Evolutionary conservation across 2,329 filamentous ascomycete species (phyloP).

Genomic region (Chalaropsis ovoidea): DNA sequence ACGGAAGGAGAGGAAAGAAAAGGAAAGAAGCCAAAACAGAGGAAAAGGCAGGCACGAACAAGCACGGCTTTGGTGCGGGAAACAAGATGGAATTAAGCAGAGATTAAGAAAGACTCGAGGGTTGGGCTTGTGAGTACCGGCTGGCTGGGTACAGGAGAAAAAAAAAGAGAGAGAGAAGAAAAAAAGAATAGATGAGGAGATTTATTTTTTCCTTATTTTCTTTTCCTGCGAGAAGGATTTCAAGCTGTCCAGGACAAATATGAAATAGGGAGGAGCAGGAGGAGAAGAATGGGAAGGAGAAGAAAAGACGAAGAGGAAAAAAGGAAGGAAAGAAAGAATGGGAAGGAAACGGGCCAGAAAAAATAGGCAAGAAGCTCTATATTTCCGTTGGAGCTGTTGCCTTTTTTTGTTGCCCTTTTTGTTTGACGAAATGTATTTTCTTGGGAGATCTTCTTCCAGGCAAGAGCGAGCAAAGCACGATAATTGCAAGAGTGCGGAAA

Average conservation of each 20-base stretch:
- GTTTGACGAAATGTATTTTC: not conserved
- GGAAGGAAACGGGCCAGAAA: not conserved
- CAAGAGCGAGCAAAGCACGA: not conserved
- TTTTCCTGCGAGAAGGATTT: not conserved
- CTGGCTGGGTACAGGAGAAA: not conserved
- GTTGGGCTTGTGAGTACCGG: not conserved
- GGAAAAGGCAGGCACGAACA: not conserved
- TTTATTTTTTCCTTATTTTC: not conserved
- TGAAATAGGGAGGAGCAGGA: constrained; percentile 3
- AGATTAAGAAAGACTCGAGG: constrained; percentile 4
- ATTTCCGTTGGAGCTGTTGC: not conserved
- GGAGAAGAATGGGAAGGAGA: not conserved
- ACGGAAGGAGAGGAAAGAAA: not conserved
- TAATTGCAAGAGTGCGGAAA: not conserved
- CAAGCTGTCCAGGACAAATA: constrained; percentile 15
- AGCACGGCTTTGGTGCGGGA: not conserved
- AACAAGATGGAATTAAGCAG: not conserved
- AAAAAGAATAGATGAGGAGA: constrained; percentile 10
- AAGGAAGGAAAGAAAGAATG: not conserved
- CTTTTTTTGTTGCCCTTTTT: not conserved
- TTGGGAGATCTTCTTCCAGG: not conserved
- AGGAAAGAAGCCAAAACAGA: not conserved
- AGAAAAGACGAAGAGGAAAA: not conserved
- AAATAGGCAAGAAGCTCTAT: not conserved
- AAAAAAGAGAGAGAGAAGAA: not conserved